Evolutionary conservation across 78 protist species (phyloP).

Genomic region (Emiliania huxleyi): DNA sequence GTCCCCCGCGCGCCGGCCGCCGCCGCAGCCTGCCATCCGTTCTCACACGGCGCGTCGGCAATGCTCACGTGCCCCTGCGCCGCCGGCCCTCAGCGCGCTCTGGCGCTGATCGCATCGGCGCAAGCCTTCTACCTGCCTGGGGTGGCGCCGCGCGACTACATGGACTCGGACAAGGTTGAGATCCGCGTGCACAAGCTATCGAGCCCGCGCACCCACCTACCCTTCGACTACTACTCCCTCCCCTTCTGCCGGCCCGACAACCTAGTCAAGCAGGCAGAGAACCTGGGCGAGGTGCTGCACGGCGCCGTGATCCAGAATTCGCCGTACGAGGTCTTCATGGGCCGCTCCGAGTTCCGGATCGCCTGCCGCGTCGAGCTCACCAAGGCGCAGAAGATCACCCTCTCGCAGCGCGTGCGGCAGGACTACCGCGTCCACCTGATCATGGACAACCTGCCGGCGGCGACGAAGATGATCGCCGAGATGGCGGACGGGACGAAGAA

Average conservation of each 20-base stretch:
- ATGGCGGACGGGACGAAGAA: neutral
- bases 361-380: neutral
- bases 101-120: neutral
- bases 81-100: too few relatives aligned
- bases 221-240: conserved; percentile 51
- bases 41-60: too few relatives aligned
- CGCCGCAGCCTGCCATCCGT: too few relatives aligned
- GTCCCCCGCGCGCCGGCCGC: too few relatives aligned
- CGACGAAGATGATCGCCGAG: conserved; percentile 24
- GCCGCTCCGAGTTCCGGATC: neutral
- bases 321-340: conserved; percentile 30
- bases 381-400: neutral
- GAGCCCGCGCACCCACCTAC: conserved; percentile 34
- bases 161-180: neutral
- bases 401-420: neutral
- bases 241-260: conserved; percentile 39
- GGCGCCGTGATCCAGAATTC: conserved; percentile 45
- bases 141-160: conserved; percentile 11
- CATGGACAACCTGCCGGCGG: conserved; percentile 50
- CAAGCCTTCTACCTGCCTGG: conserved; percentile 19
- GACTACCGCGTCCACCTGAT: conserved; percentile 52
- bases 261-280: neutral
- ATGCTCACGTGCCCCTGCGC: too few relatives aligned
- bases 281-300: conserved; percentile 50
- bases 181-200: conserved; percentile 11